Percentiles rank a stretch among this genome's conserved stretches.
These are phyloP conservation scores for Vigna hirtella DNA, from an alignment of 306 rosid genomes.

Conservation along the genomic window DNA sequence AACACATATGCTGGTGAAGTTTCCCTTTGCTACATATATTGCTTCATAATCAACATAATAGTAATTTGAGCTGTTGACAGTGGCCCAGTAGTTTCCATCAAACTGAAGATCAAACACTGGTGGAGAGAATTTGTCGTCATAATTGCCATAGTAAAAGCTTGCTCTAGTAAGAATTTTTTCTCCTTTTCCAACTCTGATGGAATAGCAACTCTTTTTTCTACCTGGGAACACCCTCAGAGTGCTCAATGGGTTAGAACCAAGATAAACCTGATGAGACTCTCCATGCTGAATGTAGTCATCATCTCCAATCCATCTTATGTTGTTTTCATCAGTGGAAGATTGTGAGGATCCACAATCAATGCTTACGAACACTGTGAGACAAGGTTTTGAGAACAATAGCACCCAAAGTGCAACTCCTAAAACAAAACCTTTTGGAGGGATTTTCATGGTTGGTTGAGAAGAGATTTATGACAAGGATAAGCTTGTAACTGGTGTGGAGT, in stretches of 20 bases:
- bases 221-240: slow-evolving; percentile 57
- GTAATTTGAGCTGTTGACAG: slow-evolving; percentile 40
- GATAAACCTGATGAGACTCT: slow-evolving; percentile 29
- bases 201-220: slow-evolving; percentile 53
- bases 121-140: slow-evolving; percentile 53
- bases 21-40: slow-evolving; percentile 47
- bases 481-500: slow-evolving; percentile 24
- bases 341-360: slow-evolving; percentile 55
- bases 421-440: slow-evolving; percentile 6
- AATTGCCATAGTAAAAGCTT: slow-evolving; percentile 59
- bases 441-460: slow-evolving; percentile 40
- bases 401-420: slow-evolving; percentile 34
- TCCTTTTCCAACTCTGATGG: slow-evolving; percentile 48
- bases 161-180: slow-evolving; percentile 53
- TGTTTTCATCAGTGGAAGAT: slow-evolving; percentile 41
- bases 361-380: slow-evolving; percentile 50
- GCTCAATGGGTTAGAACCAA: slow-evolving; percentile 22
- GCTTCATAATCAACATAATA: slow-evolving; percentile 41
- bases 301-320: slow-evolving; percentile 55
- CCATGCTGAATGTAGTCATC: slow-evolving; percentile 44
- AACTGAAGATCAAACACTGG: slow-evolving; percentile 55
- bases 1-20: slow-evolving; percentile 54
- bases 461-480: background rate
- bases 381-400: slow-evolving; percentile 38
- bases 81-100: slow-evolving; percentile 54